These are phyloP conservation scores for Ganoderma boninense DNA, from an alignment of 1,284 basidiomycete genomes.

Conservation along the genomic window DNA sequence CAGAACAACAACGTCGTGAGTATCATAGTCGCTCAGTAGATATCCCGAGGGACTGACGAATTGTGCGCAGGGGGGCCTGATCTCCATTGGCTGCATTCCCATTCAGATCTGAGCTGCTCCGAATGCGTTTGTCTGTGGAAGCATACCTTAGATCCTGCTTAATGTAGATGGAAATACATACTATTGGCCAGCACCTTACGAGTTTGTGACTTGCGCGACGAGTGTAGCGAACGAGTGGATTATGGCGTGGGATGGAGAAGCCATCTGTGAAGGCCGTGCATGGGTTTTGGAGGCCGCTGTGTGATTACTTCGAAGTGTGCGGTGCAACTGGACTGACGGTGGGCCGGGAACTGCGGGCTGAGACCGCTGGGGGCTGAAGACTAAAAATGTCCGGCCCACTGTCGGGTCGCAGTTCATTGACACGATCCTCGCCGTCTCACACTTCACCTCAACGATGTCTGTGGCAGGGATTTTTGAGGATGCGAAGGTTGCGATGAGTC, in stretches of 20 bases:
- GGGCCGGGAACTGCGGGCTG: too few species aligned
- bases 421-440: too few species aligned
- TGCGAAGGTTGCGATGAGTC: not conserved
- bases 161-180: not conserved
- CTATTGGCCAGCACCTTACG: not conserved
- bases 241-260: too few species aligned
- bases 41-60: not conserved
- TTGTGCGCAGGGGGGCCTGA: slow-evolving; percentile 24
- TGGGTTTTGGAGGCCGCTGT: too few species aligned
- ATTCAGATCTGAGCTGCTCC: slow-evolving; percentile 24
- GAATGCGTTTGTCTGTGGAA: not conserved
- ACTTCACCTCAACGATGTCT: too few species aligned
- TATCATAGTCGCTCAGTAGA: not conserved
- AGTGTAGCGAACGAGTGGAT: not conserved
- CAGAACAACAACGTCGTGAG: slow-evolving; percentile 36
- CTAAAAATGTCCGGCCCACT: too few species aligned
- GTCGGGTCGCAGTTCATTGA: too few species aligned
- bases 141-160: not conserved
- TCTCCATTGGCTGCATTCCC: slow-evolving; percentile 35
- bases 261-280: too few species aligned
- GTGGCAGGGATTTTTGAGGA: too few species aligned
- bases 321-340: too few species aligned
- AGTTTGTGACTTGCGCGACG: not conserved
- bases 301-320: too few species aligned
- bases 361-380: too few species aligned